These are phyloP conservation scores for Passiflora organensis DNA, from an alignment of 345 rosid genomes.

Conservation along the genomic window DNA sequence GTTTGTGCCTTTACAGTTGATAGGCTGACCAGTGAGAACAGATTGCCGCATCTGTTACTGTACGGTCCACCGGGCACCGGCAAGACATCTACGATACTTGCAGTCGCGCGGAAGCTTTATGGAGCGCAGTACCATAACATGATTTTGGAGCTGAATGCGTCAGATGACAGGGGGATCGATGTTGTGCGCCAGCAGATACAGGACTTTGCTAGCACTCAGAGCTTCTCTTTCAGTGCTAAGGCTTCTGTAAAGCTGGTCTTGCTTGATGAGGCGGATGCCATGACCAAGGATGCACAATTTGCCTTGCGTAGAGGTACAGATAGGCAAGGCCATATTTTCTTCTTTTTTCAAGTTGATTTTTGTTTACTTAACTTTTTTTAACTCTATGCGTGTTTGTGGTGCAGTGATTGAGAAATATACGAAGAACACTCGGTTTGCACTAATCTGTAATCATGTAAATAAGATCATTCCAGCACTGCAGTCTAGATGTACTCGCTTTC, in stretches of 20 bases:
- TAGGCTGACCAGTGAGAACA: conserved; percentile 88
- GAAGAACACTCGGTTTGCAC: conserved; percentile 87
- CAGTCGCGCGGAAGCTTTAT: conserved; percentile 89
- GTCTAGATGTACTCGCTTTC: conserved; percentile 93
- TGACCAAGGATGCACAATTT: conserved; percentile 99
- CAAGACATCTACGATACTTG: conserved; percentile 97
- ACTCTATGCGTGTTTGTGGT: conserved; percentile 13
- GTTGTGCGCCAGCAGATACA: conserved; percentile 93
- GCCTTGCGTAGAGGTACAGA: conserved; percentile 82
- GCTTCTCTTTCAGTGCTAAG: conserved; percentile 86
- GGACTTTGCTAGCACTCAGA: conserved; percentile 95
- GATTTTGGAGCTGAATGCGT: conserved; percentile 95
- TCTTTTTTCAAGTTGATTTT: too few relatives aligned
- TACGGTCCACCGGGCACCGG: conserved; percentile 99
- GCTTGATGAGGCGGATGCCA: conserved; percentile 95
- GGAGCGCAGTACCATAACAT: conserved; percentile 82
- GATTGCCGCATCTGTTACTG: conserved; percentile 80
- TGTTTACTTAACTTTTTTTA: not conserved
- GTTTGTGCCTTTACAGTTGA: conserved; percentile 50
- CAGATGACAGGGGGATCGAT: conserved; percentile 94
- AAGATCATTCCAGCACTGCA: conserved; percentile 97
- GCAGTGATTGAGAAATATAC: conserved; percentile 95
- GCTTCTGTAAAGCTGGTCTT: conserved; percentile 77
- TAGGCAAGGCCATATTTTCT: not conserved
- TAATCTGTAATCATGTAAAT: conserved; percentile 91